These are phyloP conservation scores for Beauveria asiatica DNA, from an alignment of 2,329 filamentous ascomycete genomes.

Conservation along the genomic window DNA sequence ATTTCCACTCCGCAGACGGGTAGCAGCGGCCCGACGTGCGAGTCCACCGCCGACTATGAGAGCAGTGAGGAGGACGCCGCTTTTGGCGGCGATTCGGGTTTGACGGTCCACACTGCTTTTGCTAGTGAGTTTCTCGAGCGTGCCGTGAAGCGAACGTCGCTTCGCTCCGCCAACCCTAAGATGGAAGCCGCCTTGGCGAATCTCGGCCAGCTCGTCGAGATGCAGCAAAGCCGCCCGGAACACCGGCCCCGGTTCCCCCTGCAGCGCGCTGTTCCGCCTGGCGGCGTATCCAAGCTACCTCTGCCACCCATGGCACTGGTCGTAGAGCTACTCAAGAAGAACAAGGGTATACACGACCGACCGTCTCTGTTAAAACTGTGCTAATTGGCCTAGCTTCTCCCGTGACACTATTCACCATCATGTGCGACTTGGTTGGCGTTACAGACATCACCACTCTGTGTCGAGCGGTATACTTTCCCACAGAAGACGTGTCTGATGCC, in stretches of 20 bases:
- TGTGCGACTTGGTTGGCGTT: slow-evolving; percentile 40
- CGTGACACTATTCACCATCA: slow-evolving; percentile 40
- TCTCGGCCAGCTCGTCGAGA: slow-evolving; percentile 42
- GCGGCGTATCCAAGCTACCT: slow-evolving; percentile 41
- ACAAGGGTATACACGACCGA: slow-evolving; percentile 29
- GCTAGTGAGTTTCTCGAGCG: slow-evolving; percentile 46
- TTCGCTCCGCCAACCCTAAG: slow-evolving; percentile 37
- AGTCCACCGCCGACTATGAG: slow-evolving; percentile 27
- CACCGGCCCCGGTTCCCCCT: slow-evolving; percentile 37
- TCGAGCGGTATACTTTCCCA: slow-evolving; percentile 41
- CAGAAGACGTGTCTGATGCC: slow-evolving; percentile 41
- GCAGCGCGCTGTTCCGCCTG: slow-evolving; percentile 36
- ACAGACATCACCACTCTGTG: slow-evolving; percentile 43
- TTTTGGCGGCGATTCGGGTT: slow-evolving; percentile 39
- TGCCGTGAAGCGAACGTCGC: slow-evolving; percentile 39
- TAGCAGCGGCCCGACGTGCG: slow-evolving; percentile 19
- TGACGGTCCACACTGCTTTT: slow-evolving; percentile 43
- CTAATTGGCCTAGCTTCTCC: slow-evolving; percentile 28
- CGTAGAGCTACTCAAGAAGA: slow-evolving; percentile 37
- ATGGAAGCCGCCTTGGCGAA: slow-evolving; percentile 45
- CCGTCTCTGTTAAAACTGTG: not conserved
- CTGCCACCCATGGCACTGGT: slow-evolving; percentile 46
- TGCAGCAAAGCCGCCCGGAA: slow-evolving; percentile 36
- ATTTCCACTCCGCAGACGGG: slow-evolving; percentile 20
- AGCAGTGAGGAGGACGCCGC: slow-evolving; percentile 30